Evolutionary conservation across 1,284 basidiomycete genomes (phyloP).

Genomic region (Apiotrichum brassicae): DNA sequence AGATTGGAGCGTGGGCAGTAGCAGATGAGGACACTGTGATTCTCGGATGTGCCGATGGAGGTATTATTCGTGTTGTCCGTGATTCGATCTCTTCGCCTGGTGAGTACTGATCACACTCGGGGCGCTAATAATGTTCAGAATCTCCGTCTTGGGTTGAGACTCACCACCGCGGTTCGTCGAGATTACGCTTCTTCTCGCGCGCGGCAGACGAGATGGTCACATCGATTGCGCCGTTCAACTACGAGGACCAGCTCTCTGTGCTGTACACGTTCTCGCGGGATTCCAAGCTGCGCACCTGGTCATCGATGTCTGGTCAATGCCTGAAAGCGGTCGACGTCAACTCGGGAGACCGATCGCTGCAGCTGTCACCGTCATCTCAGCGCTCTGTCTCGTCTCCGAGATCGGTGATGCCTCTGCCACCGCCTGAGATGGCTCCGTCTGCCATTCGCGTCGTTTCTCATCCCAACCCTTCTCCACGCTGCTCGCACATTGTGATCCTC

Average conservation of each 20-base stretch:
- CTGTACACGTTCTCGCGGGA: constrained; percentile 84
- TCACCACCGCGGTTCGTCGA: constrained; percentile 31
- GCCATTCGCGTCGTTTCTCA: constrained; percentile 39
- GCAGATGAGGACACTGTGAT: constrained; percentile 64
- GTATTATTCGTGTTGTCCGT: constrained; percentile 61
- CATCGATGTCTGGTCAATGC: constrained; percentile 34
- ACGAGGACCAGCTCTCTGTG: constrained; percentile 54
- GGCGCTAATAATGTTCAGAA: constrained; percentile 13
- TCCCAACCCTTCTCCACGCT: constrained; percentile 28
- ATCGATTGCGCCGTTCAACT: constrained; percentile 28
- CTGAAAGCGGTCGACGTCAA: constrained; percentile 43
- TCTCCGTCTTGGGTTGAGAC: constrained; percentile 28
- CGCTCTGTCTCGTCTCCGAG: background rate
- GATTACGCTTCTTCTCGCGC: constrained; percentile 37
- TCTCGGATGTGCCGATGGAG: constrained; percentile 62
- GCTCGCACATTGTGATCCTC: constrained; percentile 41
- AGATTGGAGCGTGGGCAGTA: constrained; percentile 55
- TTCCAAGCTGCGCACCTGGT: constrained; percentile 73
- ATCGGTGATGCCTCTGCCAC: background rate
- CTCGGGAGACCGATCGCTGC: constrained; percentile 6
- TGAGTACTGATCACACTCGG: constrained; percentile 6
- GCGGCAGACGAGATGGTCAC: constrained; percentile 32
- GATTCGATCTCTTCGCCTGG: constrained; percentile 21
- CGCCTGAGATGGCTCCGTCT: constrained; percentile 15
- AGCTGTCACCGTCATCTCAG: background rate